phyloP scores from a whole-genome alignment of 75 land plant species.

The Sequoiadendron giganteum region DNA sequence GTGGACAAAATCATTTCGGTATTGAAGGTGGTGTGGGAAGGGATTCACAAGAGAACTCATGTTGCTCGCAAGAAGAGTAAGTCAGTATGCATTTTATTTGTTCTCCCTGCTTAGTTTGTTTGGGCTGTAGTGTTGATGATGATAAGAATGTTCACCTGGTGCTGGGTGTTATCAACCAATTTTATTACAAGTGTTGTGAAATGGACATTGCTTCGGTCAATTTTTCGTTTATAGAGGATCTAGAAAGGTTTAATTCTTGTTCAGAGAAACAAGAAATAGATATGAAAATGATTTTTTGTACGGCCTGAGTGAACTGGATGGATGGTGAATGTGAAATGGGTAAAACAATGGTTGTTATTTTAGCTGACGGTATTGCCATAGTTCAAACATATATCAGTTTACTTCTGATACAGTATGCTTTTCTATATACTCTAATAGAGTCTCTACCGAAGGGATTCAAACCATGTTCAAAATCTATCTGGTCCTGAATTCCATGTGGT shows the following conservation, averaged over 20 bases:
- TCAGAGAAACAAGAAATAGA: too few species aligned
- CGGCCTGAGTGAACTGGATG: too few species aligned
- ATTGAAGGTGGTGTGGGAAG: background rate
- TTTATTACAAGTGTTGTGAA: background rate
- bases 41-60: background rate
- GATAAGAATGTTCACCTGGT: background rate
- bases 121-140: background rate
- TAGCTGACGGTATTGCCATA: background rate
- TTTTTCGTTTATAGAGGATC: too few species aligned
- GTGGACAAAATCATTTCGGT: slow-evolving; percentile 8
- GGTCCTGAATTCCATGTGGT: background rate
- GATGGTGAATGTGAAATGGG: too few species aligned
- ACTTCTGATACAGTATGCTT: background rate
- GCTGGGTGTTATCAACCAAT: too few species aligned
- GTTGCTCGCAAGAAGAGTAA: slow-evolving; percentile 7
- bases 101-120: background rate
- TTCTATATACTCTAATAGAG: background rate
- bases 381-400: background rate
- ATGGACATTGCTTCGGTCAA: too few species aligned
- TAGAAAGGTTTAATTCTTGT: too few species aligned
- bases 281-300: too few species aligned
- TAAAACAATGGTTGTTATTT: too few species aligned
- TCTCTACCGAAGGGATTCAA: background rate
- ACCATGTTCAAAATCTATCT: background rate
- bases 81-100: background rate